Evolutionary conservation across 2,329 filamentous ascomycete genomes (phyloP).

Genomic region (Hypoxylon sp.): DNA sequence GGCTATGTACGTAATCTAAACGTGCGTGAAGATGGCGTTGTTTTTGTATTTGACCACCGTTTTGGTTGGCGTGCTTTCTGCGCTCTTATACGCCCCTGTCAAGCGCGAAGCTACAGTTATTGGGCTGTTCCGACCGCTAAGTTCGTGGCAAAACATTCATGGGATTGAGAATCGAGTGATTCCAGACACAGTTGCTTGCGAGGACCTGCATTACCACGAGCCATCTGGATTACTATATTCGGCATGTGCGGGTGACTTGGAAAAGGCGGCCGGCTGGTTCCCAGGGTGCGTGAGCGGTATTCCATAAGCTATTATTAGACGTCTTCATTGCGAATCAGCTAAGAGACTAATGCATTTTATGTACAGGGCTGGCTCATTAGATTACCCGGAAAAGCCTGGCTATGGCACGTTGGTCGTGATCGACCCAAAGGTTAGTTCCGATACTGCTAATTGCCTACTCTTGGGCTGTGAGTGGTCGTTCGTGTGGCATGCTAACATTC

Average conservation of each 20-base stretch:
- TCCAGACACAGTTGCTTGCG: conserved; percentile 66
- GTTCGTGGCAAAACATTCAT: conserved; percentile 39
- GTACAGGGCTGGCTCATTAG: conserved; percentile 38
- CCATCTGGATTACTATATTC: conserved; percentile 65
- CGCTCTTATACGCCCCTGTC: conserved; percentile 42
- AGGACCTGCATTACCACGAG: conserved; percentile 69
- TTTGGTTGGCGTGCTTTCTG: conserved; percentile 39
- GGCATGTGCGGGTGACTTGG: conserved; percentile 63
- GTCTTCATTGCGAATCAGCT: conserved; percentile 59
- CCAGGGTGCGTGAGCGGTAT: conserved; percentile 42
- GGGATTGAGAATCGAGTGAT: conserved; percentile 53
- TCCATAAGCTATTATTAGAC: not conserved
- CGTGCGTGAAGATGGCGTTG: conserved; percentile 35
- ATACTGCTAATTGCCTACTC: not conserved
- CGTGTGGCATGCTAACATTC: not conserved
- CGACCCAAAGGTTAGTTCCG: conserved; percentile 61
- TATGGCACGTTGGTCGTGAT: conserved; percentile 64
- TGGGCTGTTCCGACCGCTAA: conserved; percentile 39
- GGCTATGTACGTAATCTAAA: too few relatives aligned
- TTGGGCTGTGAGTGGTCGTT: not conserved
- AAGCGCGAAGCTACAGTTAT: conserved; percentile 33
- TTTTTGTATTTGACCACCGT: conserved; percentile 36
- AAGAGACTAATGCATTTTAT: conserved; percentile 1
- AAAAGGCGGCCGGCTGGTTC: conserved; percentile 42
- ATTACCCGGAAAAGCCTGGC: conserved; percentile 56